Evolutionary conservation across 495 filamentous ascomycete genomes (phyloP).

Genomic region (Astrothelium macrocarpum): DNA sequence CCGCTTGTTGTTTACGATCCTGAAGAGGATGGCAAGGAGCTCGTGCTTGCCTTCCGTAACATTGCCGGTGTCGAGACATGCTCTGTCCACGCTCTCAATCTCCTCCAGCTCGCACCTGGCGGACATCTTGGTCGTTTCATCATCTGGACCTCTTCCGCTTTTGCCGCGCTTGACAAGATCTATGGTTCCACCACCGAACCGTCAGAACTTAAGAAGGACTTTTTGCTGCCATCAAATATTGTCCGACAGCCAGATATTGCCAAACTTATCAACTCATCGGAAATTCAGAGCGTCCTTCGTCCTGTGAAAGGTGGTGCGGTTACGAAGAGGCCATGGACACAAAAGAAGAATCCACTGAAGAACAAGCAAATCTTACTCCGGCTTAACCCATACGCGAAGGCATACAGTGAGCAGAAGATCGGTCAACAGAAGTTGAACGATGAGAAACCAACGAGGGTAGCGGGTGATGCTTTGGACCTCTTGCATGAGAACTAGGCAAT

Average conservation of each 20-base stretch:
- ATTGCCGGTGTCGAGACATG: slow-evolving; percentile 96
- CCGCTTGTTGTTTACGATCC: slow-evolving; percentile 94
- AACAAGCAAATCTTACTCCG: slow-evolving; percentile 97
- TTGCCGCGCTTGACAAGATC: slow-evolving; percentile 89
- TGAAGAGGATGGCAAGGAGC: slow-evolving; percentile 82
- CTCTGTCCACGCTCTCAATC: slow-evolving; percentile 90
- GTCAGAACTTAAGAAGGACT: slow-evolving; percentile 93
- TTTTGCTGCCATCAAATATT: slow-evolving; percentile 80
- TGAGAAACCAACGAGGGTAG: slow-evolving; percentile 44
- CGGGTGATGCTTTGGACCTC: slow-evolving; percentile 42
- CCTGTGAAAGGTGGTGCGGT: slow-evolving; percentile 78
- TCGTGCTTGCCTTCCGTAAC: slow-evolving; percentile 92
- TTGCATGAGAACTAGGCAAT: slow-evolving; percentile 44
- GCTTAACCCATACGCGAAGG: slow-evolving; percentile 91
- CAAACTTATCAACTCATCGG: slow-evolving; percentile 96
- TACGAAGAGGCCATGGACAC: slow-evolving; percentile 81
- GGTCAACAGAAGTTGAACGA: slow-evolving; percentile 51
- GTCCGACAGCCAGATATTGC: slow-evolving; percentile 85
- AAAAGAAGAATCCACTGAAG: slow-evolving; percentile 99
- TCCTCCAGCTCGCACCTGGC: slow-evolving; percentile 96
- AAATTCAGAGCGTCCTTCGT: slow-evolving; percentile 88
- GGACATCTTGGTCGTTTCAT: slow-evolving; percentile 98
- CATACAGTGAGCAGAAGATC: slow-evolving; percentile 73
- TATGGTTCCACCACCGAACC: slow-evolving; percentile 83
- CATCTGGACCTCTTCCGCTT: slow-evolving; percentile 95